Conservation (phyloP, 1,139 yeast species). For the Meyerozyma elateridarum region DNA sequence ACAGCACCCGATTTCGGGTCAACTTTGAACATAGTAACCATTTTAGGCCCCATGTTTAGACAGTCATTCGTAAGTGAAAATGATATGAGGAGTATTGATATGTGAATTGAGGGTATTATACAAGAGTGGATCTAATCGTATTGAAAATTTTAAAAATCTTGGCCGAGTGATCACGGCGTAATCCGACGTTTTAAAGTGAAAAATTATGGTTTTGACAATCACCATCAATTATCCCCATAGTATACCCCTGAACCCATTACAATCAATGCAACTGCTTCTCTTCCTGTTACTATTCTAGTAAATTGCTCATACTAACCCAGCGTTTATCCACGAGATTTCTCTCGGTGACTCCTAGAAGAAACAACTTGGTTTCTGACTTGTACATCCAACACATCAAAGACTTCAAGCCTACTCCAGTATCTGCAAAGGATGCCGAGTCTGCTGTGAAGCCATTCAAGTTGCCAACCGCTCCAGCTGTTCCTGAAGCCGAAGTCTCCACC, state of each 20-base stretch:
- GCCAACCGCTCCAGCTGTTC: conserved; percentile 70
- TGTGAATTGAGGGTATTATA: too few relatives aligned
- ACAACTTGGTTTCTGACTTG: conserved; percentile 75
- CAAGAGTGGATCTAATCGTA: too few relatives aligned
- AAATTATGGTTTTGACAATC: too few relatives aligned
- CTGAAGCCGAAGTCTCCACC: conserved; percentile 69
- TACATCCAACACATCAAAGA: conserved; percentile 83
- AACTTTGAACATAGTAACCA: conserved; percentile 1
- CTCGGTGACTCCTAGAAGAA: conserved; percentile 42
- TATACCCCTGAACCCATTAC: too few relatives aligned
- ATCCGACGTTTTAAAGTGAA: too few relatives aligned
- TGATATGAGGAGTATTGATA: too few relatives aligned
- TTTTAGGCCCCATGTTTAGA: conserved; percentile 31
- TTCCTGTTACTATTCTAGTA: conserved; percentile 5
- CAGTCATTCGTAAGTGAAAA: conserved; percentile 37
- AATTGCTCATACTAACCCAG: conserved; percentile 9
- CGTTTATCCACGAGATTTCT: conserved; percentile 35
- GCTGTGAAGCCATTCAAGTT: conserved; percentile 77
- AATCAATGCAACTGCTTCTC: too few relatives aligned
- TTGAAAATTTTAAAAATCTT: too few relatives aligned
- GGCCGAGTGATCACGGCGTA: too few relatives aligned
- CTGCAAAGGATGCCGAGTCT: conserved; percentile 71
- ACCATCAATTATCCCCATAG: too few relatives aligned
- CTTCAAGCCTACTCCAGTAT: conserved; percentile 77
- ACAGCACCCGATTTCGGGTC: conserved; percentile 5